Percentiles rank a stretch among this genome's conserved stretches.
Evolutionary conservation across 768 basidiomycete genomes (phyloP).

Genomic region (Lactarius evosmus): DNA sequence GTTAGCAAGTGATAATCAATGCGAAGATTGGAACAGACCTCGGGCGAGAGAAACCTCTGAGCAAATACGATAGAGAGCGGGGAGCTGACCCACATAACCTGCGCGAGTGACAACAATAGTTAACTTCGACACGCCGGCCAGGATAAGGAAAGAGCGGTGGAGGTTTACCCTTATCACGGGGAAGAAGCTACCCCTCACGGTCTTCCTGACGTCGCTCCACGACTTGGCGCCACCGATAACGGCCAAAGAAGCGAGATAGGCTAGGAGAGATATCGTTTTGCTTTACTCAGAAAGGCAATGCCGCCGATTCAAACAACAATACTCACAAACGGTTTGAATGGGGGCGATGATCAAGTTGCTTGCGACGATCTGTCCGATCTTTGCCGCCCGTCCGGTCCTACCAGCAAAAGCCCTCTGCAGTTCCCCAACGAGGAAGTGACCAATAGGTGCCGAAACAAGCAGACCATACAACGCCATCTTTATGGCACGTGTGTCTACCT

Average conservation of each 20-base stretch:
- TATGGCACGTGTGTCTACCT: slow-evolving; percentile 66
- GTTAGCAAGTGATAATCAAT: not conserved
- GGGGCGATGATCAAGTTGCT: slow-evolving; percentile 77
- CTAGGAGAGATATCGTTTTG: slow-evolving; percentile 35
- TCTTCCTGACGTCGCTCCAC: slow-evolving; percentile 57
- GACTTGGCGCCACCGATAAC: slow-evolving; percentile 78
- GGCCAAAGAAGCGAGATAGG: slow-evolving; percentile 76
- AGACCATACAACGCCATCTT: slow-evolving; percentile 87
- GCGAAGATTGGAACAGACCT: slow-evolving; percentile 43
- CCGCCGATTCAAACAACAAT: not conserved
- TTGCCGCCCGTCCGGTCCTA: slow-evolving; percentile 58
- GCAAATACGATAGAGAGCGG: slow-evolving; percentile 73
- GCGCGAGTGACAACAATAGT: slow-evolving; percentile 1
- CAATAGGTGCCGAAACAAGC: slow-evolving; percentile 77
- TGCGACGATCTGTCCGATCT: slow-evolving; percentile 68
- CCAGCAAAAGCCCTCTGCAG: slow-evolving; percentile 78
- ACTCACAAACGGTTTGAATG: slow-evolving; percentile 63
- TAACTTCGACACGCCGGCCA: not conserved
- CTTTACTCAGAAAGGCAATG: not conserved
- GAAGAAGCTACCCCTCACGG: slow-evolving; percentile 71
- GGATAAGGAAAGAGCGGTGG: not conserved
- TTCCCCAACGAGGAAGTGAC: slow-evolving; percentile 67
- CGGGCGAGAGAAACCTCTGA: slow-evolving; percentile 74
- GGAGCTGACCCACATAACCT: slow-evolving; percentile 81
- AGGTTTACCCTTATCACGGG: slow-evolving; percentile 64